A percentile compares a stretch with the other conserved stretches of the same genome.
These are phyloP conservation scores for Phaeoacremonium minimum DNA, from an alignment of 2,329 filamentous ascomycete species.

Conservation along the genomic window DNA sequence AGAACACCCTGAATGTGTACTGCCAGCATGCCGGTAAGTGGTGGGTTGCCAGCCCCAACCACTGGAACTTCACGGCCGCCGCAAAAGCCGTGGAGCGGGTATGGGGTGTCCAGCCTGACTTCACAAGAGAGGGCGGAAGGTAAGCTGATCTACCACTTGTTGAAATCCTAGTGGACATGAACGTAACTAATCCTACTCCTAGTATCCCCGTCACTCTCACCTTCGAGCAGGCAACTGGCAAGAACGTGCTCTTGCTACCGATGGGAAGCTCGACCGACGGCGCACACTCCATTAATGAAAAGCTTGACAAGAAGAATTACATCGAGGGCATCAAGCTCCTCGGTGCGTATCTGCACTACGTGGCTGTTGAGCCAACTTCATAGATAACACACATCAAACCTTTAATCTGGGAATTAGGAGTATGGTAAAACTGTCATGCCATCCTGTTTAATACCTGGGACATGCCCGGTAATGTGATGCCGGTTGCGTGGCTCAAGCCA, in stretches of 20 bases:
- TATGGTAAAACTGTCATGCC: too few species aligned
- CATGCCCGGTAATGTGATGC: too few species aligned
- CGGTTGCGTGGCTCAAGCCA: too few species aligned
- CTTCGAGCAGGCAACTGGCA: conserved; percentile 95
- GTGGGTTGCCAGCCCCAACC: conserved; percentile 97
- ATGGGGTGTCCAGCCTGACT: conserved; percentile 88
- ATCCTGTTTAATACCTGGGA: too few species aligned
- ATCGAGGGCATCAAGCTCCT: conserved; percentile 96
- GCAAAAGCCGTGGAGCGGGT: conserved; percentile 95
- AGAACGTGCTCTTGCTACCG: conserved; percentile 91
- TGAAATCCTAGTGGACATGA: too few species aligned
- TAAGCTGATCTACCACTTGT: too few species aligned
- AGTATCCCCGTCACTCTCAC: conserved; percentile 96
- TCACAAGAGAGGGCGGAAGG: conserved; percentile 93
- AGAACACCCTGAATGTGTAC: conserved; percentile 82
- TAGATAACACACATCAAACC: too few species aligned
- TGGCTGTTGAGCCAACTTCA: conserved; percentile 74
- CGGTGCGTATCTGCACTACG: conserved; percentile 93
- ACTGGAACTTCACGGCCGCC: conserved; percentile 97
- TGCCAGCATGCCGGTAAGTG: conserved; percentile 92
- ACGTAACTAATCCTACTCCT: too few species aligned
- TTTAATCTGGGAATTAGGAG: too few species aligned
- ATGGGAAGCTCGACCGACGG: conserved; percentile 98
- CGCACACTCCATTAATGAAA: conserved; percentile 97
- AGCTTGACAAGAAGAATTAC: conserved; percentile 94